Conservation (phyloP, 805 yeast genomes). For the Scheffersomyces amazonensis region DNA sequence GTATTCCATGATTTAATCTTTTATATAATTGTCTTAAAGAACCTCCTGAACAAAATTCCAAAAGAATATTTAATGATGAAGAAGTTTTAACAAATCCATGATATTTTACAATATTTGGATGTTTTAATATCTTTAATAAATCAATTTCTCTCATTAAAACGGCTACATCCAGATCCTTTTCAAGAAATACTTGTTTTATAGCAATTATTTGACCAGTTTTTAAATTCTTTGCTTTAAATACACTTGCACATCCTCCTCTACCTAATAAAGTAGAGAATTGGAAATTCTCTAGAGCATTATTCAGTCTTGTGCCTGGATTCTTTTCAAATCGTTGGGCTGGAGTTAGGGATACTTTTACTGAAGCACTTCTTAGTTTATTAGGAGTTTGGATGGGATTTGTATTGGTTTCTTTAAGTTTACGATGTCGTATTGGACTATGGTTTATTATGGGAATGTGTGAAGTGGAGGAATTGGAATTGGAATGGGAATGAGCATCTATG, state of each 20-base stretch:
- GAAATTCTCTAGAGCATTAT: slow-evolving; percentile 46
- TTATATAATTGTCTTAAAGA: slow-evolving; percentile 56
- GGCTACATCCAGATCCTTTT: slow-evolving; percentile 40
- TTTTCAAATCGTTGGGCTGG: slow-evolving; percentile 54
- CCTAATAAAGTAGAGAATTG: slow-evolving; percentile 68
- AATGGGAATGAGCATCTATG: not conserved
- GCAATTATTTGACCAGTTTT: slow-evolving; percentile 71
- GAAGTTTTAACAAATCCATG: slow-evolving; percentile 63
- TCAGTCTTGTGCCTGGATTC: slow-evolving; percentile 33
- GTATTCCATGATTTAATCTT: slow-evolving; percentile 46
- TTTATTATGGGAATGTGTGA: not conserved
- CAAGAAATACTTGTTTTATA: slow-evolving; percentile 71
- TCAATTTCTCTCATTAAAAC: slow-evolving; percentile 66
- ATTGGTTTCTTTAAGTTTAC: not conserved
- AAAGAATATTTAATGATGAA: slow-evolving; percentile 51
- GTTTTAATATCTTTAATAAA: slow-evolving; percentile 59
- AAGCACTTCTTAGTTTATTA: slow-evolving; percentile 20
- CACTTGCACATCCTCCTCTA: slow-evolving; percentile 88
- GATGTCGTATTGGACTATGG: not conserved
- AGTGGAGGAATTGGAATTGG: not conserved
- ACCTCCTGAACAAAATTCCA: slow-evolving; percentile 65
- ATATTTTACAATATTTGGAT: slow-evolving; percentile 65
- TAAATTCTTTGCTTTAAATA: slow-evolving; percentile 69
- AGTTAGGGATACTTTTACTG: slow-evolving; percentile 42
- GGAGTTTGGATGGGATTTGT: slow-evolving; percentile 9